phyloP scores from a whole-genome alignment of 2,329 filamentous ascomycete species.

The Penicillium decumbens region DNA sequence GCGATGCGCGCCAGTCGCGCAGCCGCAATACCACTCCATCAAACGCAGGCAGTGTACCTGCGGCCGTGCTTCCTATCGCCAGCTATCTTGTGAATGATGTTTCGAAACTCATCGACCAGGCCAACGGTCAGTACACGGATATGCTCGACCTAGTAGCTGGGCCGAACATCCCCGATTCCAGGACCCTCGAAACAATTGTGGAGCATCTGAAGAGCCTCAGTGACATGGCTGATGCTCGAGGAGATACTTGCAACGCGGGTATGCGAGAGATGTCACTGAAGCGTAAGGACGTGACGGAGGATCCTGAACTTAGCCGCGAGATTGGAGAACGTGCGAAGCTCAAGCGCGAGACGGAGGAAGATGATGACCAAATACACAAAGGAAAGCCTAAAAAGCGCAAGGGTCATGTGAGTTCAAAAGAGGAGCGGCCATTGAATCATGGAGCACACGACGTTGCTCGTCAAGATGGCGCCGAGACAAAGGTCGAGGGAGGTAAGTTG shows the following conservation, averaged over 20 bases:
- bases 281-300: conserved; percentile 54
- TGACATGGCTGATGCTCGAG: conserved; percentile 54
- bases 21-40: conserved; percentile 62
- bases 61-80: conserved; percentile 34
- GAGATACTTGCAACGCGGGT: conserved; percentile 55
- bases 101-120: conserved; percentile 46
- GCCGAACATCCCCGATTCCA: conserved; percentile 48
- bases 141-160: conserved; percentile 53
- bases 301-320: conserved; percentile 47
- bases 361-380: conserved; percentile 49
- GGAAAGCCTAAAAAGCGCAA: conserved; percentile 76
- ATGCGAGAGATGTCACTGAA: conserved; percentile 57
- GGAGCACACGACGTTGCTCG: conserved; percentile 60
- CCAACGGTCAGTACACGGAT: conserved; percentile 53
- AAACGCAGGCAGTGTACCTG: conserved; percentile 49
- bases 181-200: conserved; percentile 48
- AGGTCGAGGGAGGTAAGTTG: conserved; percentile 51
- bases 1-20: conserved; percentile 51
- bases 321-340: conserved; percentile 47
- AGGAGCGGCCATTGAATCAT: conserved; percentile 56
- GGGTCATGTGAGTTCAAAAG: conserved; percentile 58
- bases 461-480: conserved; percentile 59
- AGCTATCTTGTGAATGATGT: conserved; percentile 54
- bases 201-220: conserved; percentile 54
- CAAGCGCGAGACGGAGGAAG: conserved; percentile 45